Base-by-base conservation (phyloP, 2,329 filamentous ascomycete genomes). In the Kalmusia sp. region DNA sequence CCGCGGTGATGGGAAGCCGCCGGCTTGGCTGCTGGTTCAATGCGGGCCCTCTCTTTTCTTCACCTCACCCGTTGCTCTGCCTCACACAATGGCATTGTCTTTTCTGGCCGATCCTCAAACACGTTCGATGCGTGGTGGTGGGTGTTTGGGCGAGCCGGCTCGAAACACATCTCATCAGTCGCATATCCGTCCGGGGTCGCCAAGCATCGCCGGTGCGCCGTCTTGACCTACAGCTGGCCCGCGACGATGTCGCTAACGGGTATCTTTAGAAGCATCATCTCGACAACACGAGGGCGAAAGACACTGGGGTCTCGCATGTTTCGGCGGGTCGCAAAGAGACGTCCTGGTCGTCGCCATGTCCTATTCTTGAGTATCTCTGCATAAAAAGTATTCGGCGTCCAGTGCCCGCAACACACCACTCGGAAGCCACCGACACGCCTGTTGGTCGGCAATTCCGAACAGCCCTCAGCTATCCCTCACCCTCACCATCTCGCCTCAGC, bases 221-320 rank as follows among this genome's bases (percentile, higher is more conserved):
- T 22, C 19, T 37, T 22, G 46, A 19, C 52, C 61, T 49, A 54
- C 57, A 50, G 27, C 37, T 51, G 52, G 49, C 38, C 55, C 57
- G 53, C 48, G 49, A 51, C 25, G 37, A 51, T 12, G 33, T 31
- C 39, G 41, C 30, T 21, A 38, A 34, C 30, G 15, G 19, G 49
- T 59, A 61, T 61, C 55, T 62, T 62, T 60, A 61, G 63, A 54
- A 65, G 57, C 60, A 52, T 39, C 11, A 34, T 39, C 22, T 38
- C 49, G 34, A 28, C 49, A 28, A 52, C 49, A 41, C 34, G 49
- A 35, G 41, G 22, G 24, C 41, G n/a, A 28, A 34, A 39, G 40
- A 24, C 35, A 24, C 8, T 15, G 41, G 28, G 22, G n/a, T 6
- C 12, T 24, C 8, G 12, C 31, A 27, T 35, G 31, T 37, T 17